phyloP scores from a whole-genome alignment of 2,329 filamentous ascomycete species.

The Trichoderma cornu-damae region DNA sequence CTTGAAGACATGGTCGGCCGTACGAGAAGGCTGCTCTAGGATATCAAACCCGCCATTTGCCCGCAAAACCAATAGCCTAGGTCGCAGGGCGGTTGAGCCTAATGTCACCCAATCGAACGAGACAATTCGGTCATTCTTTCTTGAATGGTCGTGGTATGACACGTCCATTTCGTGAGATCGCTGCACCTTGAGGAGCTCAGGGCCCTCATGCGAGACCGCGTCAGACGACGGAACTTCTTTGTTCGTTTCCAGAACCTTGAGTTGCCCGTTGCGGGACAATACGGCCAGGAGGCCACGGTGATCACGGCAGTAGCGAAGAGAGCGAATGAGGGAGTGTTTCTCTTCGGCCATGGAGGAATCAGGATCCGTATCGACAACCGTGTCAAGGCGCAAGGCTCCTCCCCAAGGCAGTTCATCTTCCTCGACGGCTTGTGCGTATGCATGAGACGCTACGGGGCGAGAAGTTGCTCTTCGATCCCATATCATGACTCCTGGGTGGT shows the following conservation, averaged over 20 bases:
- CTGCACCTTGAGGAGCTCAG: slow-evolving; percentile 55
- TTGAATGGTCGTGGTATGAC: slow-evolving; percentile 46
- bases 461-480: slow-evolving; percentile 69
- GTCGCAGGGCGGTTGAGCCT: slow-evolving; percentile 49
- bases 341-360: slow-evolving; percentile 47
- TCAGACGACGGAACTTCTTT: slow-evolving; percentile 45
- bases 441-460: slow-evolving; percentile 47
- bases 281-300: slow-evolving; percentile 57
- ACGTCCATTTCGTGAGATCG: slow-evolving; percentile 60
- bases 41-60: slow-evolving; percentile 59
- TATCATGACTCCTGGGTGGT: slow-evolving; percentile 67
- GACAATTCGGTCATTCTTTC: slow-evolving; percentile 56
- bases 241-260: slow-evolving; percentile 56
- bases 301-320: slow-evolving; percentile 59
- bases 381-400: slow-evolving; percentile 53
- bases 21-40: slow-evolving; percentile 55
- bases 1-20: slow-evolving; percentile 54
- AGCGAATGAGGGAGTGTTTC: slow-evolving; percentile 57
- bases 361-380: slow-evolving; percentile 51
- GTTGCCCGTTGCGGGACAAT: slow-evolving; percentile 57
- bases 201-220: slow-evolving; percentile 42
- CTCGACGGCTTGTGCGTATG: slow-evolving; percentile 55
- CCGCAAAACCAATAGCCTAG: slow-evolving; percentile 55
- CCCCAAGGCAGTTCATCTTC: slow-evolving; percentile 60
- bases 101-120: slow-evolving; percentile 65